Evolutionary conservation across 2,329 filamentous ascomycete species (phyloP).

Genomic region (Neurospora sp.): DNA sequence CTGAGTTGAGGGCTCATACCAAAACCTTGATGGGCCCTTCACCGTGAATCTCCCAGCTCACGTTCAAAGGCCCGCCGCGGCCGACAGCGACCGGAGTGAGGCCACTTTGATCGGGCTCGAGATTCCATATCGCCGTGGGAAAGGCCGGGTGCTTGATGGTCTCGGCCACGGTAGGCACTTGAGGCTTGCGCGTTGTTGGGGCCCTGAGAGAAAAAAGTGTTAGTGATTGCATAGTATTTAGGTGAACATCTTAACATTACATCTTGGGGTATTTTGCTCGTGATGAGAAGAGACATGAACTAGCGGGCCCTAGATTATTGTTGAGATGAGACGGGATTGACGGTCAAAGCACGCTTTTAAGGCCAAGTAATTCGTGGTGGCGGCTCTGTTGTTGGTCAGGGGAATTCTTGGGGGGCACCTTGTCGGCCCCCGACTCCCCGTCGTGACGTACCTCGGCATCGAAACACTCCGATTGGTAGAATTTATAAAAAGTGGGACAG

Average conservation of each 20-base stretch:
- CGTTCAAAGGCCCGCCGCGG: conserved; percentile 65
- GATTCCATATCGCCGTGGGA: conserved; percentile 55
- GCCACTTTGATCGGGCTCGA: conserved; percentile 56
- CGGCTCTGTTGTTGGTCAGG: background rate
- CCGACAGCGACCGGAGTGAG: conserved; percentile 54
- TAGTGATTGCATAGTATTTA: background rate
- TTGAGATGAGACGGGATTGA: background rate
- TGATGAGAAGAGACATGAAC: background rate
- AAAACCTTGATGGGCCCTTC: conserved; percentile 61
- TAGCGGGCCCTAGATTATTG: background rate
- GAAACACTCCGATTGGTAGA: background rate
- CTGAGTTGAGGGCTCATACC: conserved; percentile 40
- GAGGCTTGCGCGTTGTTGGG: background rate
- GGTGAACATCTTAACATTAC: background rate
- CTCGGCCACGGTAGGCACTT: conserved; percentile 40
- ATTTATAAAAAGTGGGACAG: background rate
- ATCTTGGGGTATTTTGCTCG: background rate
- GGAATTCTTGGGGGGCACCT: background rate
- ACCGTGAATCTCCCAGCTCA: conserved; percentile 75
- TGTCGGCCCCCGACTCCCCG: background rate
- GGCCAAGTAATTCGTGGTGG: background rate
- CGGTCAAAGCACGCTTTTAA: background rate
- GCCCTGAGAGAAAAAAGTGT: background rate
- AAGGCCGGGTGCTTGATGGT: conserved; percentile 58
- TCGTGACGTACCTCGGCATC: background rate